These are phyloP conservation scores for Cercospora sojina DNA, from an alignment of 2,329 filamentous ascomycete species.

Conservation along the genomic window DNA sequence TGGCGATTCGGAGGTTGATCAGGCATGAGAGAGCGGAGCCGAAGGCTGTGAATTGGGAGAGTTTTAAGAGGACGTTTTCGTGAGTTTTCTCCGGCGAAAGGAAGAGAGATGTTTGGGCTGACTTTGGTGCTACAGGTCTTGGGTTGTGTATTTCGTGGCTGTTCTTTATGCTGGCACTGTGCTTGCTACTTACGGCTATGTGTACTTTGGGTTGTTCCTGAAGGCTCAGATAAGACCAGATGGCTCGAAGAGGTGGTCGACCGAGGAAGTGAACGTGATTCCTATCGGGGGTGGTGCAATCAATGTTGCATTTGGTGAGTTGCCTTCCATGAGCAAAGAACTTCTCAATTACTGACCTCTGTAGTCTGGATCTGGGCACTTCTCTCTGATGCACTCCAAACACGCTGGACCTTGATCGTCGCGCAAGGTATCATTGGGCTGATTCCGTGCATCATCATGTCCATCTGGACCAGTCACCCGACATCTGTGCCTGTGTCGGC, in stretches of 20 bases:
- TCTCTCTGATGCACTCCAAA: constrained; percentile 51
- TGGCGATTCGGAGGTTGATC: constrained; percentile 47
- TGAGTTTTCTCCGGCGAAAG: background rate
- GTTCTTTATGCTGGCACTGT: constrained; percentile 49
- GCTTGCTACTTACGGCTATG: constrained; percentile 49
- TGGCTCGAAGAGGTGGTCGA: constrained; percentile 45
- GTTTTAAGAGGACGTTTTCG: constrained; percentile 47
- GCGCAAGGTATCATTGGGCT: constrained; percentile 49
- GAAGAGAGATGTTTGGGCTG: background rate
- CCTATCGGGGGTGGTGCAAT: constrained; percentile 52
- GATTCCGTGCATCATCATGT: constrained; percentile 54
- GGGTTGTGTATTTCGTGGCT: constrained; percentile 50
- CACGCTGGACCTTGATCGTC: constrained; percentile 53
- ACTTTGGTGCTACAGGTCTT: constrained; percentile 28
- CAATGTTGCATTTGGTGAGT: constrained; percentile 45
- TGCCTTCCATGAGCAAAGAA: background rate
- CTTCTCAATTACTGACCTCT: background rate
- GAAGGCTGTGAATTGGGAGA: constrained; percentile 48
- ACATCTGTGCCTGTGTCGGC: constrained; percentile 45
- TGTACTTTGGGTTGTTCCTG: constrained; percentile 49
- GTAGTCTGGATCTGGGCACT: constrained; percentile 56
- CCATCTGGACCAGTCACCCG: constrained; percentile 53
- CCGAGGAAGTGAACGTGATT: constrained; percentile 51
- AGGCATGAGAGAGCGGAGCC: constrained; percentile 49
- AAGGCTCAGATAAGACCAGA: constrained; percentile 45